Evolutionary conservation across 345 rosid genomes (phyloP), one percentile per base, ranked within the genome.

Genomic region (Salix purpurea): DNA sequence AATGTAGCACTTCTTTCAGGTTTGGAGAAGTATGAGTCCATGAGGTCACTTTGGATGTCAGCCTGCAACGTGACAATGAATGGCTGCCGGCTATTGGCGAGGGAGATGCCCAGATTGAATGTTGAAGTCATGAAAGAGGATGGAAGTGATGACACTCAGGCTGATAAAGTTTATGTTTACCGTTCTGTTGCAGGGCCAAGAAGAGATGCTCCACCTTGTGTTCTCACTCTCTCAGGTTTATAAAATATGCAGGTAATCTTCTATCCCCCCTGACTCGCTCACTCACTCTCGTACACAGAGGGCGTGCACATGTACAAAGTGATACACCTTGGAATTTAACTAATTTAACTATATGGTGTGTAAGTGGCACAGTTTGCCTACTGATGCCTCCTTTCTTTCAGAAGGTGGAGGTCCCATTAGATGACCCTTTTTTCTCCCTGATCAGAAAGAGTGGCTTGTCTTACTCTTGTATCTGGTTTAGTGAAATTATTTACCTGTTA

Each of bases 21-120:
- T 74, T 70, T 89, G 84, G 91, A 89, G 84, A 90, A 83, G 82
- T 89, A 88, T 26, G 94, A 90, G 78, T 87, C 92, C 6, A 90
- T 90, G 94, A 87, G 92, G 83, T 90, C 92, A 6, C 90, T 90
- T 71, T 90, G 94, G 94, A 89, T 90, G 92, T 90, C 94, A 26
- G 84, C 92, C 42, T 90, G 94, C 82, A 86, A 88, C 68, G 84
- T 90, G 77, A 89, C 94, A 28, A 87, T 90, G 85, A 81, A 80
- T 81, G 94, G 83, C 26, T 90, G 94, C 77, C 78, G 77, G 77
- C 67, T 46, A 26, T 76, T 90, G 87, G 94, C 94, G 2, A 83
- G 76, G 80, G 69, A 86, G 86, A 88, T 85, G 92, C 94, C 94
- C 24, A 81, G 92, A 80, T 78, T 90, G 84, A 90, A 90, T 32